These are phyloP conservation scores for Oryza meyeriana DNA, from an alignment of 176 grass and related monocot species.

Conservation along the genomic window DNA sequence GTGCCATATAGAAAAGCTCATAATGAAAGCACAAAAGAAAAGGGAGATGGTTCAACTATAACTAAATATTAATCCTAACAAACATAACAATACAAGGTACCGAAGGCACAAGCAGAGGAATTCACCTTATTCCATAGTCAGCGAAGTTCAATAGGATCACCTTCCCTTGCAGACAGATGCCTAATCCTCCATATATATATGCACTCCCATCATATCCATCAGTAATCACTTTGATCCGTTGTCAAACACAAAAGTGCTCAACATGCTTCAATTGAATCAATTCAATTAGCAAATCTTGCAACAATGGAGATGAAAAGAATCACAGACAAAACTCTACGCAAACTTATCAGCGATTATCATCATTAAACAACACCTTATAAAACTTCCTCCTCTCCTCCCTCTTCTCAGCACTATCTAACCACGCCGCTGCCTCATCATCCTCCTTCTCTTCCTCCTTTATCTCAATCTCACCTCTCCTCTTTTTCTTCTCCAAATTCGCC, in stretches of 20 bases:
- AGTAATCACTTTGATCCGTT: neutral
- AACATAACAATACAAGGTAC: neutral
- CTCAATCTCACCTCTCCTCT: slow-evolving; percentile 69
- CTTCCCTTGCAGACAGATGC: neutral
- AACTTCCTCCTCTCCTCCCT: slow-evolving; percentile 76
- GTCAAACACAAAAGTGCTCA: neutral
- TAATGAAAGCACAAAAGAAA: neutral
- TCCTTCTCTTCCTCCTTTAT: slow-evolving; percentile 53
- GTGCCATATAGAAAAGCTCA: neutral
- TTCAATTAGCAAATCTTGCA: neutral
- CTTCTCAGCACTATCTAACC: slow-evolving; percentile 51
- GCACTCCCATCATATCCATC: neutral
- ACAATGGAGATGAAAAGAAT: neutral
- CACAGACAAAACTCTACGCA: neutral
- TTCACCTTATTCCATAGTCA: neutral
- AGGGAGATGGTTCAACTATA: neutral
- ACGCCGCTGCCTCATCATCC: slow-evolving; percentile 22
- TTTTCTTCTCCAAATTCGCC: slow-evolving; percentile 75
- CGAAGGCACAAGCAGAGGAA: neutral
- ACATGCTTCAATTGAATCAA: neutral
- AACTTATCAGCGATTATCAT: slow-evolving; percentile 29
- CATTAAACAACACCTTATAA: slow-evolving; percentile 71
- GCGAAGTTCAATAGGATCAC: neutral
- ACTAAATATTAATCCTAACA: neutral
- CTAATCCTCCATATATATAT: neutral